phyloP scores from a whole-genome alignment of 208 protist genomes.

The Leishmania mexicana region DNA sequence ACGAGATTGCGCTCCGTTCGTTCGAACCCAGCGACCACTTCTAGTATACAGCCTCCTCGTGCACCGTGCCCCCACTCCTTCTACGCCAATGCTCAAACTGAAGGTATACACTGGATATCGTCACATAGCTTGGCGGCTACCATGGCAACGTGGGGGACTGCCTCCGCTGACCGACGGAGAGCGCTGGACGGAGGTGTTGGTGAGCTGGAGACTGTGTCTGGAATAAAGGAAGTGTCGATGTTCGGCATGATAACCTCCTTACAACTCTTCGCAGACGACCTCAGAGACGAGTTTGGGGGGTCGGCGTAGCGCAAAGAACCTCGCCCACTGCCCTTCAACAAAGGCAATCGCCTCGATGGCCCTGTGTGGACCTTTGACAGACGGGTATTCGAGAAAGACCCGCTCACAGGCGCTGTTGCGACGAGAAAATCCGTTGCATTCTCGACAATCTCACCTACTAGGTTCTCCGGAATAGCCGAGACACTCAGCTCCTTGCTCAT shows the following conservation, averaged over 20 bases:
- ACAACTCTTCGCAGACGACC: not conserved
- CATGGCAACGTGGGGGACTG: not conserved
- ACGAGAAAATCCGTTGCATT: slow-evolving; percentile 24
- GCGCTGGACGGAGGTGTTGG: slow-evolving; percentile 3
- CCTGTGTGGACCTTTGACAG: not conserved
- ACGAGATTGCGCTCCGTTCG: not conserved
- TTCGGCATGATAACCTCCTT: not conserved
- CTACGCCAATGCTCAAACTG: slow-evolving; percentile 13
- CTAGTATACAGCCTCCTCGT: not conserved
- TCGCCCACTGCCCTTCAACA: not conserved
- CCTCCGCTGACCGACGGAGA: slow-evolving; percentile 21
- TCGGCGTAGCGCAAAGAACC: not conserved
- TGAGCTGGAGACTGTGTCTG: not conserved
- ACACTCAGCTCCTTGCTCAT: slow-evolving; percentile 43
- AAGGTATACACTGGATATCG: slow-evolving; percentile 1
- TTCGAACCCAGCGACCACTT: not conserved
- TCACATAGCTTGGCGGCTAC: not conserved
- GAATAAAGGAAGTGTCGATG: slow-evolving; percentile 16
- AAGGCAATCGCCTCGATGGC: not conserved
- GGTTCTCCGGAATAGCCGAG: slow-evolving; percentile 44
- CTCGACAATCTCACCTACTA: slow-evolving; percentile 46
- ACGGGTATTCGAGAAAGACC: not conserved
- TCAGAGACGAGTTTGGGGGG: not conserved
- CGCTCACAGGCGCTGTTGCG: slow-evolving; percentile 5
- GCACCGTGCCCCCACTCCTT: not conserved